A percentile compares a stretch with the other conserved stretches of the same genome.
These are phyloP conservation scores for Prinsepia uniflora DNA, from an alignment of 306 rosid genomes.

Conservation along the genomic window DNA sequence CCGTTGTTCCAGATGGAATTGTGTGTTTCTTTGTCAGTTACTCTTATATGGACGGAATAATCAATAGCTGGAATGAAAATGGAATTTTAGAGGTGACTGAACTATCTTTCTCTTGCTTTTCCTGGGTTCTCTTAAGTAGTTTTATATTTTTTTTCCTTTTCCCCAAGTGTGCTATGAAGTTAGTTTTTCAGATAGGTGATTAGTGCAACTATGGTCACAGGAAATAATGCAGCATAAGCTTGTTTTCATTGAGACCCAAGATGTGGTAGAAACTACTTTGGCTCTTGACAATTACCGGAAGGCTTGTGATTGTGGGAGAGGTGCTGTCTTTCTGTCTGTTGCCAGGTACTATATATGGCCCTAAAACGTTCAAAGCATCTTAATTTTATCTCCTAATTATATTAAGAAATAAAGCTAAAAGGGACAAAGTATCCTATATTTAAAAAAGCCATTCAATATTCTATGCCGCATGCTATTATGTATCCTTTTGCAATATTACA, in stretches of 20 bases:
- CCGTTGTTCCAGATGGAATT: constrained; percentile 91
- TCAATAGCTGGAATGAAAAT: constrained; percentile 91
- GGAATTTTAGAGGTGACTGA: constrained; percentile 75
- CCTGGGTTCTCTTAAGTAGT: neutral
- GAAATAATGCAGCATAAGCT: constrained; percentile 98
- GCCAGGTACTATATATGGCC: constrained; percentile 55
- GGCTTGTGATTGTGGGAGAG: constrained; percentile 99
- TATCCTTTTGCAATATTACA: neutral
- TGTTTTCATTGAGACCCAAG: constrained; percentile 90
- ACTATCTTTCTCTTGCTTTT: constrained; percentile 13
- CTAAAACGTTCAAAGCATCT: constrained; percentile 12
- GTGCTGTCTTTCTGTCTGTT: constrained; percentile 92
- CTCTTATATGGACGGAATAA: constrained; percentile 93
- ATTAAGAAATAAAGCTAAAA: neutral
- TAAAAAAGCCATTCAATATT: neutral
- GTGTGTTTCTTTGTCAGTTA: constrained; percentile 94
- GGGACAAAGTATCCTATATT: neutral
- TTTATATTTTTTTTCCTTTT: neutral
- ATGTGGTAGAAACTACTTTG: constrained; percentile 92
- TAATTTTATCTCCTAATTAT: neutral
- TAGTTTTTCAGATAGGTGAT: constrained; percentile 18
- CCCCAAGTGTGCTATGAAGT: constrained; percentile 1
- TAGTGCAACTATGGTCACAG: constrained; percentile 38
- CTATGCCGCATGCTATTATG: neutral
- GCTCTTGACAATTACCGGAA: constrained; percentile 94